Base-by-base conservation (phyloP, 352 stramenopile genomes). In the Phytophthora sojae region DNA sequence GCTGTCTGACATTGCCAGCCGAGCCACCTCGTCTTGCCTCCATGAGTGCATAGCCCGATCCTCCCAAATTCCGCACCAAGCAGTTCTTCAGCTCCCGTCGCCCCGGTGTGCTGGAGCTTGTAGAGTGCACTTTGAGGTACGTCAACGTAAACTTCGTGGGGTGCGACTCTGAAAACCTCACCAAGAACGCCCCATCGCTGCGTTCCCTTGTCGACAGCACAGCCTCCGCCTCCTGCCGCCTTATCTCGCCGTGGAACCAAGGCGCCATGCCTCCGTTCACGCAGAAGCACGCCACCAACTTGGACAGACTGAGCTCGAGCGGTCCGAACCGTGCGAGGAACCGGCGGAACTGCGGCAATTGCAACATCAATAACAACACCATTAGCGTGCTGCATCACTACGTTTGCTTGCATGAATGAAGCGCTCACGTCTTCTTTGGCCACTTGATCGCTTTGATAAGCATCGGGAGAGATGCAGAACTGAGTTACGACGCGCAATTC, bases 111-210 rank as follows among this genome's bases (percentile, higher is more conserved):
- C 39, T 66, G 19, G 68, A 76, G 3, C 57, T 74, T 1, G 39
- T 14, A 6, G 75, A 45, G 64, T 93, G 83, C 39, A 94, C 67
- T 66, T 94, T 95, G 4, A 94, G 57, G 69, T 95, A 95, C 56
- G 86, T 87, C 21, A 95, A 73, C 30, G 81, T 91, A 66, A 95
- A 93, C 49, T 90, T 89, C 12, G 80, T 81, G 37, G 88, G 88
- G 11, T 93, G 88, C 9, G 85, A 91, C 68, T 95, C 88, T 42
- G 85, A 93, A 70, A 94, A 95, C 45, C 88, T 75, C 45, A 95
- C 72, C 44, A 93, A 74, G 69, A 95, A 95, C 29, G 88, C 74
- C 15, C 86, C 88, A 56, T 95, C 88, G 14, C 78, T 75, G 9
- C 71, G 45, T 50, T 59, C 63, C n/a, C 21, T 52, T 3, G 60